A percentile compares a stretch with the other conserved stretches of the same genome.
These are phyloP conservation scores for Eucalyptus cloeziana DNA, from an alignment of 345 rosid species.

Conservation along the genomic window DNA sequence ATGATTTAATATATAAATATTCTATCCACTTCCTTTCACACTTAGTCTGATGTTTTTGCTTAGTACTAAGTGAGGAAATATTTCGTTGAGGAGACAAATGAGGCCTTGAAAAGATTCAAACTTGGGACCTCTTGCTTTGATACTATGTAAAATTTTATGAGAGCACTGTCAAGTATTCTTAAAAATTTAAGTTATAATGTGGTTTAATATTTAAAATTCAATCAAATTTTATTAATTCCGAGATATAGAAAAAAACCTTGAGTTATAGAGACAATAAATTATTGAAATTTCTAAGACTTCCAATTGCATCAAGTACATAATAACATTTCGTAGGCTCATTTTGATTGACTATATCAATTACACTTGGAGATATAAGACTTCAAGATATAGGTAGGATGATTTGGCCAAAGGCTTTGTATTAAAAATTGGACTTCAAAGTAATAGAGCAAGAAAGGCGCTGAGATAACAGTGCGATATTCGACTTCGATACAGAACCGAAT, in stretches of 20 bases:
- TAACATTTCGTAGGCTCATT: neutral
- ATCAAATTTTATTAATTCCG: neutral
- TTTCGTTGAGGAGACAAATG: neutral
- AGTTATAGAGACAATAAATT: neutral
- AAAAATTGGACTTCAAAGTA: neutral
- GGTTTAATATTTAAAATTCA: too few species aligned
- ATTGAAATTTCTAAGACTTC: neutral
- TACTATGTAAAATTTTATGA: too few species aligned
- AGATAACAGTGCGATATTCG: neutral
- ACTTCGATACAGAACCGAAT: neutral
- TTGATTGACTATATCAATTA: neutral
- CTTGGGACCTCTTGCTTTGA: too few species aligned
- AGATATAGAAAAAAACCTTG: neutral
- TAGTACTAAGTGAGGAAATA: neutral
- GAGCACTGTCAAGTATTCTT: too few species aligned
- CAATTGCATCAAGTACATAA: neutral
- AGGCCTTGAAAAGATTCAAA: too few species aligned
- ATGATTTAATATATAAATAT: too few species aligned
- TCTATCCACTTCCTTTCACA: accelerated
- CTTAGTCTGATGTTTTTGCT: neutral
- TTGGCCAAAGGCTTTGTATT: neutral
- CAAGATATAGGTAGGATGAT: neutral
- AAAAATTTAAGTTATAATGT: too few species aligned
- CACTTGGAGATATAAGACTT: neutral
- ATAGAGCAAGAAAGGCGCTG: neutral